Evolutionary conservation across 331 rosid species (phyloP), one percentile per base, ranked within the genome.

Genomic region (Arachis monticola): DNA sequence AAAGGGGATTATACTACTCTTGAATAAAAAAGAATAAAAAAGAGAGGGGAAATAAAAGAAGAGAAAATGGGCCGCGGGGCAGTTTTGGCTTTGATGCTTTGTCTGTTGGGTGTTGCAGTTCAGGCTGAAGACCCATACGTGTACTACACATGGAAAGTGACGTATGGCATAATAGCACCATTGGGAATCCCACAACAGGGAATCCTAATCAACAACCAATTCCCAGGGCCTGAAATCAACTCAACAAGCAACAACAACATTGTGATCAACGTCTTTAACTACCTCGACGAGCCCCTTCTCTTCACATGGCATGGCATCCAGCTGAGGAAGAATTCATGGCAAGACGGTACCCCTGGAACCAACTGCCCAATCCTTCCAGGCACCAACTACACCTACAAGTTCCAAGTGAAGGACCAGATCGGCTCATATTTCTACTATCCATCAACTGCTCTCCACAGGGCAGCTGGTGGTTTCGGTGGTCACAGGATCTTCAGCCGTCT

Each of bases 341-440:
- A 86, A 57, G 93, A 91, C 0, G 96, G 93, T 10, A 76, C 81
- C 0, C 64, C n/a, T 0, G 97, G 97, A 44, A 80, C 90, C 3
- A 30, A 13, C 17, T 89, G 97, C 79, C 97, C 97, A 6, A 89
- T 92, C 7, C 83, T 53, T 5, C 86, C 93, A 0, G 91, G 93
- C 0, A 83, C 77, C 2, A 92, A 89, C 79, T 89, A 70, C 88
- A 92, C 93, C 6, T 92, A 92, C 67, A 68, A 67, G 0, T 86
- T 83, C 73, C 97, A 92, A 46, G 88, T 87, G 17, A 92, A 92
- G 88, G 97, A 92, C 48, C 97, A 92, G 66, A 92, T 92, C 0
- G 97, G 97, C 4, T 83, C 79, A 70, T 92, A 73, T 69, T 67
- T 86, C 58, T 89, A 92, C 84, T 89, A 85, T 38, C 92, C 97